Percentiles rank a stretch among this genome's conserved stretches.
Conservation (phyloP, 768 basidiomycete genomes). For the Pisolithus albus region DNA sequence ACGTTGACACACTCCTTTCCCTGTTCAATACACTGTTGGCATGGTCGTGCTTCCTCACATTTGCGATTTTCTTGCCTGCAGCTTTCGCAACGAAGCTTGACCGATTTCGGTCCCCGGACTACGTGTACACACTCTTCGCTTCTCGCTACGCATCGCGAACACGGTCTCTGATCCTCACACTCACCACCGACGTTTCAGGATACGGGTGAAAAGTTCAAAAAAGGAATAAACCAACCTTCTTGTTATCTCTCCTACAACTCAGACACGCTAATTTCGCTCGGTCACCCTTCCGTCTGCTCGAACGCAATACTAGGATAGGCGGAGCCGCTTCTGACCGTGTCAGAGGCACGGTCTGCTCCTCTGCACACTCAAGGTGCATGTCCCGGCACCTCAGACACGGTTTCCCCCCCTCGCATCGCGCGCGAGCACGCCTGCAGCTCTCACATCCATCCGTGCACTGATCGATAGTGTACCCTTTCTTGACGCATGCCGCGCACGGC, state of each 20-base stretch:
- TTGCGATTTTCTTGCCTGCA: slow-evolving; percentile 51
- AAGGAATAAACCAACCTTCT: slow-evolving; percentile 39
- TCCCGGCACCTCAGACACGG: slow-evolving; percentile 32
- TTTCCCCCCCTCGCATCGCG: slow-evolving; percentile 36
- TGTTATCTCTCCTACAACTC: slow-evolving; percentile 57
- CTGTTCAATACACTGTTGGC: slow-evolving; percentile 42
- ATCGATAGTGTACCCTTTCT: slow-evolving; percentile 45
- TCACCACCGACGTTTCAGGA: slow-evolving; percentile 13
- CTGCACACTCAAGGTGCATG: slow-evolving; percentile 38
- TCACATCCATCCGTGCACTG: slow-evolving; percentile 60
- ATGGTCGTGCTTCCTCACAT: slow-evolving; percentile 56
- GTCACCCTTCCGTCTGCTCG: slow-evolving; percentile 33
- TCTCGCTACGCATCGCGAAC: slow-evolving; percentile 50
- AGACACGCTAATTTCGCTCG: slow-evolving; percentile 55
- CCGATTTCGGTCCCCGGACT: slow-evolving; percentile 48
- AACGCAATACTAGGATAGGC: slow-evolving; percentile 18
- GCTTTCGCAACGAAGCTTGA: slow-evolving; percentile 53
- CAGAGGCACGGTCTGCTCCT: slow-evolving; percentile 29
- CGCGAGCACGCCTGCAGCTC: slow-evolving; percentile 45
- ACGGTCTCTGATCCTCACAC: slow-evolving; percentile 62
- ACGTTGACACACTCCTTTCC: slow-evolving; percentile 43
- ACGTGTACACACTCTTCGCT: slow-evolving; percentile 52
- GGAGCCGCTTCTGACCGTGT: slow-evolving; percentile 20
- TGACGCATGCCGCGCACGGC: slow-evolving; percentile 53
- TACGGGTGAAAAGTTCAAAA: not conserved